Conservation (phyloP, 805 yeast species). For the Babjeviella inositovora region DNA sequence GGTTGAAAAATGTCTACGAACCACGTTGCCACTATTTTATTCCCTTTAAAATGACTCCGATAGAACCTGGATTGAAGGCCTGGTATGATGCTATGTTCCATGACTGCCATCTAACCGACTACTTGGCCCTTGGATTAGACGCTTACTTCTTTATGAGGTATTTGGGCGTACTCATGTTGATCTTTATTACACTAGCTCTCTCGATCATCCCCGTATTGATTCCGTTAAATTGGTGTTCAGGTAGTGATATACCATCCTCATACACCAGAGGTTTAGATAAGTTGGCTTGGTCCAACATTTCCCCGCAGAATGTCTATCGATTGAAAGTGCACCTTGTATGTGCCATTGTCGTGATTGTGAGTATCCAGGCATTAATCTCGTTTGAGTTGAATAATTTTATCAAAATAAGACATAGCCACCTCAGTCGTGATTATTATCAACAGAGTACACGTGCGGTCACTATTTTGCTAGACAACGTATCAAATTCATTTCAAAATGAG, state of each 20-base stretch:
- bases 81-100: slow-evolving; percentile 36
- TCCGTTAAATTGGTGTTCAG: slow-evolving; percentile 43
- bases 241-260: slow-evolving; percentile 5
- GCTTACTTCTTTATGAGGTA: slow-evolving; percentile 61
- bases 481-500: slow-evolving; percentile 11
- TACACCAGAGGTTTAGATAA: slow-evolving; percentile 37
- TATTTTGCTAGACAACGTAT: slow-evolving; percentile 29
- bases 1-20: slow-evolving; percentile 29
- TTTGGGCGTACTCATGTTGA: slow-evolving; percentile 27
- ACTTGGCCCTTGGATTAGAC: slow-evolving; percentile 46
- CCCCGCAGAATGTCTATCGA: slow-evolving; percentile 27
- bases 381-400: slow-evolving; percentile 39
- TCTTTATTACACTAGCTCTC: slow-evolving; percentile 35
- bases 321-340: slow-evolving; percentile 50
- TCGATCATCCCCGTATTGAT: slow-evolving; percentile 42
- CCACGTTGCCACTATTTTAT: slow-evolving; percentile 32
- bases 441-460: slow-evolving; percentile 9
- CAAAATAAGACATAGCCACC: slow-evolving; percentile 25
- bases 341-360: slow-evolving; percentile 32
- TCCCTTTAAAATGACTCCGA: slow-evolving; percentile 14
- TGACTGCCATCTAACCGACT: slow-evolving; percentile 20
- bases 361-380: slow-evolving; percentile 39
- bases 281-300: slow-evolving; percentile 57
- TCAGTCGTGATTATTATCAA: slow-evolving; percentile 12
- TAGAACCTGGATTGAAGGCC: slow-evolving; percentile 25